phyloP scores from a whole-genome alignment of 2,329 filamentous ascomycete species.

The Phyllosticta citriasiana region DNA sequence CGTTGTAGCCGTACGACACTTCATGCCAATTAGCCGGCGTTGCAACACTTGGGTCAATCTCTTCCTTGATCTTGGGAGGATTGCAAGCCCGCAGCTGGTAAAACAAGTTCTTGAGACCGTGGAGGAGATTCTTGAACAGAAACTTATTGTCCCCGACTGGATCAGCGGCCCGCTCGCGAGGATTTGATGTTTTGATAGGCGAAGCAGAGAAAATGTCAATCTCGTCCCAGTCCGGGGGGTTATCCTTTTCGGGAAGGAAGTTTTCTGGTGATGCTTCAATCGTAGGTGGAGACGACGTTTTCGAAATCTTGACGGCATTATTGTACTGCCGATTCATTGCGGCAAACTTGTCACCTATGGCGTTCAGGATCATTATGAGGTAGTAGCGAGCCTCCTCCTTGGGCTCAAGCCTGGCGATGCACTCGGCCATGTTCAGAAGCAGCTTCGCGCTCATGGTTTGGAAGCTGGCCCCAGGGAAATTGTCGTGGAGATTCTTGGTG shows the following conservation, averaged over 20 bases:
- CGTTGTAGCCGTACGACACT: slow-evolving; percentile 90
- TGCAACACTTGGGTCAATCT: slow-evolving; percentile 59
- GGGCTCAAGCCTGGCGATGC: slow-evolving; percentile 85
- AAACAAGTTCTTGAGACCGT: slow-evolving; percentile 91
- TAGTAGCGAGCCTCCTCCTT: slow-evolving; percentile 94
- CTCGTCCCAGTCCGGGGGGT: slow-evolving; percentile 89
- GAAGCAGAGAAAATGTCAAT: slow-evolving; percentile 95
- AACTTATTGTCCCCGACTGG: slow-evolving; percentile 97
- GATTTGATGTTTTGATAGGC: slow-evolving; percentile 90
- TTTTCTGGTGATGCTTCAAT: slow-evolving; percentile 60
- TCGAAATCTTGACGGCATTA: slow-evolving; percentile 89
- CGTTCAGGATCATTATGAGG: slow-evolving; percentile 92
- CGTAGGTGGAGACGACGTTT: slow-evolving; percentile 58
- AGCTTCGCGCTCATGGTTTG: slow-evolving; percentile 99
- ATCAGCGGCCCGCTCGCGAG: slow-evolving; percentile 77
- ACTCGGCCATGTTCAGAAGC: slow-evolving; percentile 94
- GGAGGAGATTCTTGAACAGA: slow-evolving; percentile 91
- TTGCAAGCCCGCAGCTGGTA: slow-evolving; percentile 92
- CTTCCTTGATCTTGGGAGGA: slow-evolving; percentile 43
- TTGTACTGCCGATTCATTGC: slow-evolving; percentile 95
- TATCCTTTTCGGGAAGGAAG: slow-evolving; percentile 72
- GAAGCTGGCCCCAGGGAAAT: slow-evolving; percentile 94
- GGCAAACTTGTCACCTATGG: slow-evolving; percentile 96
- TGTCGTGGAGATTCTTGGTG: slow-evolving; percentile 89
- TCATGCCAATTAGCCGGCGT: slow-evolving; percentile 89